Evolutionary conservation across 2,329 filamentous ascomycete genomes (phyloP).

Genomic region (Aureobasidium sp.): DNA sequence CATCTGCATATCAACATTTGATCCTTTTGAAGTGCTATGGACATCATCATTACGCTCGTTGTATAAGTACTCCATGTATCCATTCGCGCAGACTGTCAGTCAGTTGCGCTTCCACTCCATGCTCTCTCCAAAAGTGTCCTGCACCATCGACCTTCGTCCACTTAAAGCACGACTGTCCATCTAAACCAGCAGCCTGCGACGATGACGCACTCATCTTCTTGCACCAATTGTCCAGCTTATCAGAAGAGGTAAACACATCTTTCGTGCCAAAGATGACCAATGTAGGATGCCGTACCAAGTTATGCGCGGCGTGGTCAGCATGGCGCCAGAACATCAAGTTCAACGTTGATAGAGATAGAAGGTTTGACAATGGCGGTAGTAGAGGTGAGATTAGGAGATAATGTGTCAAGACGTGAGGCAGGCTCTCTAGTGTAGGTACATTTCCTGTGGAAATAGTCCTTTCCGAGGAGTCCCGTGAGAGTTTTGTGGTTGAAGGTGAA

Average conservation of each 20-base stretch:
- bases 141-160: constrained; percentile 42
- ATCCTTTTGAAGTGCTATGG: background rate
- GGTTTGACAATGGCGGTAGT: constrained; percentile 36
- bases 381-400: constrained; percentile 45
- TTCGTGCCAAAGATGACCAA: constrained; percentile 67
- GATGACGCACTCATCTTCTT: constrained; percentile 37
- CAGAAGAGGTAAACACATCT: constrained; percentile 64
- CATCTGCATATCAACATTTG: background rate
- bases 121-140: constrained; percentile 46
- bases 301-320: constrained; percentile 18
- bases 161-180: constrained; percentile 28
- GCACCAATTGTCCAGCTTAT: constrained; percentile 61
- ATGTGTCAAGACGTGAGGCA: constrained; percentile 20
- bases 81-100: background rate
- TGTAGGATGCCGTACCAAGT: constrained; percentile 50
- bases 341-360: constrained; percentile 24
- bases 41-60: background rate
- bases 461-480: background rate
- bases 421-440: background rate
- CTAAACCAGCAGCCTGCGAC: constrained; percentile 19
- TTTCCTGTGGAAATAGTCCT: constrained; percentile 19
- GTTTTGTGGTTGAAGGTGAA: background rate
- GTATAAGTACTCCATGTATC: background rate
- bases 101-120: constrained; percentile 23
- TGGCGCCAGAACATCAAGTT: constrained; percentile 20